Evolutionary conservation across 2,329 filamentous ascomycete genomes (phyloP).

Genomic region (Raffaelea arxii): DNA sequence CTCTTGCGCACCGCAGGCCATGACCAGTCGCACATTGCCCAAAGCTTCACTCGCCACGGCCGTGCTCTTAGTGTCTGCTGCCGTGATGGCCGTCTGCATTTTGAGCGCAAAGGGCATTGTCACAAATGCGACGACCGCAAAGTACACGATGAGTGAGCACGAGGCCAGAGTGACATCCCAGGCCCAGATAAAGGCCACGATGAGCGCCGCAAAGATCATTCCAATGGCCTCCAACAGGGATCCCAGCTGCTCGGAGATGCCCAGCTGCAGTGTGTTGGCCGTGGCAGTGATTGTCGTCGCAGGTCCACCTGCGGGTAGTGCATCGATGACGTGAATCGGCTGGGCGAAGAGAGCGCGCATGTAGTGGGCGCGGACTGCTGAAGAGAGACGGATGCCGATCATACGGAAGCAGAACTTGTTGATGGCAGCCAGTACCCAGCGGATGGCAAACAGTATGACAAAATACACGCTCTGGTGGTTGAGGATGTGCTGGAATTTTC

Average conservation of each 20-base stretch:
- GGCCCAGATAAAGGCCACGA: conserved; percentile 45
- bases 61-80: conserved; percentile 45
- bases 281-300: conserved; percentile 42
- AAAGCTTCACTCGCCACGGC: conserved; percentile 51
- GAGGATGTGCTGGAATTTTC: neutral
- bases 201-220: conserved; percentile 40
- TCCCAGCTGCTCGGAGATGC: conserved; percentile 47
- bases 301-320: neutral
- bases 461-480: neutral
- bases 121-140: conserved; percentile 35
- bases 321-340: neutral
- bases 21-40: conserved; percentile 47
- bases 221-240: conserved; percentile 44
- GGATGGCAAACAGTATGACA: neutral
- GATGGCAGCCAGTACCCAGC: neutral
- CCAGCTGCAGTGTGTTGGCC: conserved; percentile 49
- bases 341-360: neutral
- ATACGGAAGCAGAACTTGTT: neutral
- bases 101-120: conserved; percentile 46
- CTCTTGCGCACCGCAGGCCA: conserved; percentile 50
- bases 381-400: neutral
- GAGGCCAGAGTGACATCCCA: conserved; percentile 53
- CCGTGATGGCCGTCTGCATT: conserved; percentile 29
- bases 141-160: conserved; percentile 43
- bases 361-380: neutral